Percentiles rank a stretch among this genome's conserved stretches.
Conservation (phyloP, 2,329 filamentous ascomycete genomes). For the Fusarium sp. region DNA sequence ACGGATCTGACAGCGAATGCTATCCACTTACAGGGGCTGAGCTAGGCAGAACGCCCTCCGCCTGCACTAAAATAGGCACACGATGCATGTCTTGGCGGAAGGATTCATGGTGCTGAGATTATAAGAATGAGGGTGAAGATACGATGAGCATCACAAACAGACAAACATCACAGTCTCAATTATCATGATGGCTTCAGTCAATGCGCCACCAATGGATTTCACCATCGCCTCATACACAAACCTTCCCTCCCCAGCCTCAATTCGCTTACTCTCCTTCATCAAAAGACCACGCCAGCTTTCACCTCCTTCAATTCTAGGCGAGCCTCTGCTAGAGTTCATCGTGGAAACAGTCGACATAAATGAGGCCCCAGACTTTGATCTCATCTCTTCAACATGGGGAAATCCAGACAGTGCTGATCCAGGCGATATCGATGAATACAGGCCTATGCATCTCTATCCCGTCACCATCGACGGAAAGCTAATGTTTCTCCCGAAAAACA, state of each 20-base stretch:
- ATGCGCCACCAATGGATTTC: neutral
- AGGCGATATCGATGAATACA: neutral
- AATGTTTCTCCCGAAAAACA: neutral
- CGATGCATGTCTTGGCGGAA: neutral
- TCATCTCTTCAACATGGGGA: neutral
- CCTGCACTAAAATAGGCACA: neutral
- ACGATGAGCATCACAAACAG: fast-evolving
- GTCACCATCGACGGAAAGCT: neutral
- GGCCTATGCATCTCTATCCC: neutral
- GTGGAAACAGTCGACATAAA: neutral
- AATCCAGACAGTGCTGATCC: neutral
- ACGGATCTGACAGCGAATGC: neutral
- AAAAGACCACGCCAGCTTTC: neutral
- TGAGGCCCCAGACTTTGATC: neutral
- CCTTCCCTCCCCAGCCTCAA: neutral
- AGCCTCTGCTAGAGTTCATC: neutral
- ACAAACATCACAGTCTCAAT: neutral
- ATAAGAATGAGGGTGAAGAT: neutral
- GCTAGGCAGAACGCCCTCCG: neutral
- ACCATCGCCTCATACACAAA: neutral
- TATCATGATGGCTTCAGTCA: neutral
- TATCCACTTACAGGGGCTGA: conserved; percentile 2
- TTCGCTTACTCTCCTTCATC: neutral
- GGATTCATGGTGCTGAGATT: neutral
- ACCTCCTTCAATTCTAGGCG: neutral